Conservation (phyloP, 345 rosid genomes). For the Lumnitzera racemosa region DNA sequence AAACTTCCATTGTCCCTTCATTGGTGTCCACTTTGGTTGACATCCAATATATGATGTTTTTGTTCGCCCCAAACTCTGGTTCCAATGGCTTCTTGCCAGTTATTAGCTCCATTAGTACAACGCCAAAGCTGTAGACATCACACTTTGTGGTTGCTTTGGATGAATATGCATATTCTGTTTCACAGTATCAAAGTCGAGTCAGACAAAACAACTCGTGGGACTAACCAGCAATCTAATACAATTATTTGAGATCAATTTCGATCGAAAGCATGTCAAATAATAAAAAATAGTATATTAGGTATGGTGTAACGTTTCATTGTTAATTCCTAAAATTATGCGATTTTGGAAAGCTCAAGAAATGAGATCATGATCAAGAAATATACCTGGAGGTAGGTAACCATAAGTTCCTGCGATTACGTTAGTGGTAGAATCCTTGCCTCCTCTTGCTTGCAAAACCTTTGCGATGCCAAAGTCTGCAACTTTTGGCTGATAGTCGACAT, state of each 20-base stretch:
- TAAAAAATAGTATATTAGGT: too few species aligned
- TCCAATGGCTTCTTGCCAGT: conserved; percentile 82
- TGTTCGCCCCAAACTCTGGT: conserved; percentile 70
- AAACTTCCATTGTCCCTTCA: conserved; percentile 62
- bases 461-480: conserved; percentile 96
- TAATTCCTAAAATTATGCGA: too few species aligned
- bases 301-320: too few species aligned
- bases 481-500: conserved; percentile 67
- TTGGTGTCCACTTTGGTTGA: conserved; percentile 61
- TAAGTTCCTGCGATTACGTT: conserved; percentile 84
- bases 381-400: conserved; percentile 94
- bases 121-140: conserved; percentile 91
- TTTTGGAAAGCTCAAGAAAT: too few species aligned
- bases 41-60: conserved; percentile 75
- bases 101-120: conserved; percentile 79
- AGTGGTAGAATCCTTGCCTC: conserved; percentile 75
- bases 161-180: conserved; percentile 81
- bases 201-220: not conserved
- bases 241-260: too few species aligned
- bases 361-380: conserved; percentile 6
- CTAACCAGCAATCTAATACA: too few species aligned
- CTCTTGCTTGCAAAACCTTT: conserved; percentile 81
- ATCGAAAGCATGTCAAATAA: too few species aligned
- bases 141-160: conserved; percentile 82
- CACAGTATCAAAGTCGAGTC: not conserved